These are phyloP conservation scores for Candida sithepensis DNA, from an alignment of 805 yeast species.

Conservation along the genomic window DNA sequence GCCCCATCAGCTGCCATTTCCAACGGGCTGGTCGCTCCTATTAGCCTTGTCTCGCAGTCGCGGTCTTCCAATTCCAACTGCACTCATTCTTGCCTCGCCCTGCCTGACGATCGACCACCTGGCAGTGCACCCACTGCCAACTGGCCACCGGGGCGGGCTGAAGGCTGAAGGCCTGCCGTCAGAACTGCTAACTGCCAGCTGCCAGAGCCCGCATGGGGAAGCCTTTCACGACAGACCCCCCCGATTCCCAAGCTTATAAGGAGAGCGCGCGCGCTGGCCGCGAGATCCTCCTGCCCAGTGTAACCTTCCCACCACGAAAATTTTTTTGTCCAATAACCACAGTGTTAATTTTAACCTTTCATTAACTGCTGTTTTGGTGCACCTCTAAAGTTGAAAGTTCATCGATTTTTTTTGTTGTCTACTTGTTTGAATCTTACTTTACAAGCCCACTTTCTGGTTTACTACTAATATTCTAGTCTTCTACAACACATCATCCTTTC, in stretches of 20 bases:
- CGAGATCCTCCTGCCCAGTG: not conserved
- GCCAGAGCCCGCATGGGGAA: not conserved
- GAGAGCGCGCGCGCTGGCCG: too few relatives aligned
- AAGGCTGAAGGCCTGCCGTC: not conserved
- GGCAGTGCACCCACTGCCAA: too few relatives aligned
- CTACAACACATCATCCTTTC: not conserved
- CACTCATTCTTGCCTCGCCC: too few relatives aligned
- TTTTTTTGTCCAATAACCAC: constrained; percentile 21
- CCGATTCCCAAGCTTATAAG: too few relatives aligned
- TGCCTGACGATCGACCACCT: too few relatives aligned
- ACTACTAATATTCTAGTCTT: not conserved
- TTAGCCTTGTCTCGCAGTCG: too few relatives aligned
- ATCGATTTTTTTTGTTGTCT: not conserved
- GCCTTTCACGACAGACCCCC: too few relatives aligned
- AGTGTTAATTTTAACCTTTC: constrained; percentile 19
- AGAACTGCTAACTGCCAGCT: not conserved
- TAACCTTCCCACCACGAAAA: constrained; percentile 23
- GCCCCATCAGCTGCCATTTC: not conserved
- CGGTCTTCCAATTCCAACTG: too few relatives aligned
- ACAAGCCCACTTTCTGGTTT: not conserved
- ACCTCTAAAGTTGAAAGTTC: not conserved
- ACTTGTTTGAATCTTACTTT: not conserved
- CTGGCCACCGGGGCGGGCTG: too few relatives aligned
- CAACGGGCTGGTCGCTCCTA: too few relatives aligned
- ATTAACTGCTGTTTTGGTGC: not conserved